A percentile compares a stretch with the other conserved stretches of the same genome.
phyloP scores from a whole-genome alignment of 2,329 filamentous ascomycete genomes.

The Penicillium oxalicum region DNA sequence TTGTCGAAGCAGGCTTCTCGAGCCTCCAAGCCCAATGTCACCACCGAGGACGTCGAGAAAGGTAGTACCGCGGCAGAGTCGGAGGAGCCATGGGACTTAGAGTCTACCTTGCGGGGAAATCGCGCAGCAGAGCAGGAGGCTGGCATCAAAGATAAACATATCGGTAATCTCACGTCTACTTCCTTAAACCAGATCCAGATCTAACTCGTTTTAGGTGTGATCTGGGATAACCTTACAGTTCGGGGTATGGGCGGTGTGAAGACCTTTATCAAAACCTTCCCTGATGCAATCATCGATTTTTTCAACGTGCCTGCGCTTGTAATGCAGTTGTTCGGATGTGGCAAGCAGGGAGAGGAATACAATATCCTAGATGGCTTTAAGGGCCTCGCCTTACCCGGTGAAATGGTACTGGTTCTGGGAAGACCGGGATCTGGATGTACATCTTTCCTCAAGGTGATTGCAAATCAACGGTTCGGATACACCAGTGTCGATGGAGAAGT shows the following conservation, averaged over 20 bases:
- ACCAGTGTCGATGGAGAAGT: conserved; percentile 65
- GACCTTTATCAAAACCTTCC: conserved; percentile 70
- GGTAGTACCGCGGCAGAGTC: conserved; percentile 38
- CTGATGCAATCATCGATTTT: conserved; percentile 68
- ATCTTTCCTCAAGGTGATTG: conserved; percentile 62
- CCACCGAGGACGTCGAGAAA: conserved; percentile 54
- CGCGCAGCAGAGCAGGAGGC: conserved; percentile 66
- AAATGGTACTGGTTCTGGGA: conserved; percentile 82
- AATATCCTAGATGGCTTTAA: conserved; percentile 63
- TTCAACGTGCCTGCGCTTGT: conserved; percentile 67
- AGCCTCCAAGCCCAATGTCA: conserved; percentile 20
- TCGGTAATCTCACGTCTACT: conserved; percentile 40
- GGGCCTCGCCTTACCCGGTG: conserved; percentile 66
- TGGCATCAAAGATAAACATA: conserved; percentile 74
- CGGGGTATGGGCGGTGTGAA: conserved; percentile 67
- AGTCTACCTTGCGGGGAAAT: conserved; percentile 65
- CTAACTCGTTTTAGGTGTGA: conserved; percentile 48
- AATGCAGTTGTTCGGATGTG: conserved; percentile 57
- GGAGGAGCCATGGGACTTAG: conserved; percentile 65
- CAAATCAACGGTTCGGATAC: conserved; percentile 60
- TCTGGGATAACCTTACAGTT: conserved; percentile 73
- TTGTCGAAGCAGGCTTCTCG: conserved; percentile 31
- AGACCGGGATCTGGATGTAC: conserved; percentile 68
- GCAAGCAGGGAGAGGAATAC: conserved; percentile 63
- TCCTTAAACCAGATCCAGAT: not conserved